Evolutionary conservation across 345 rosid genomes (phyloP).

Genomic region (Gossypium stocksii): DNA sequence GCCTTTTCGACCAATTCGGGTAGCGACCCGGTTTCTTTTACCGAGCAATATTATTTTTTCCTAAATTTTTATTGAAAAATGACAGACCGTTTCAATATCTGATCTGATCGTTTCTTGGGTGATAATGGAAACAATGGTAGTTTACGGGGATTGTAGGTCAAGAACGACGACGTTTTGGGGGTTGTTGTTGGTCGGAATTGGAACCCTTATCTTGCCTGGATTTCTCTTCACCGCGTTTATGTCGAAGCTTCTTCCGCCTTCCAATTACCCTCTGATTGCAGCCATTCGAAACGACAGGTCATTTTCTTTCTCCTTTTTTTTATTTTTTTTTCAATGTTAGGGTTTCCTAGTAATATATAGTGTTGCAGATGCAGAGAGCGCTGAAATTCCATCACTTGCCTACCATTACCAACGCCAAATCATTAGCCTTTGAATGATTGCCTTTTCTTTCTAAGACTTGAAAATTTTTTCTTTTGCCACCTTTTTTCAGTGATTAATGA

Average conservation of each 20-base stretch:
- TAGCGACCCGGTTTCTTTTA: too few relatives aligned
- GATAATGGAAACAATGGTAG: neutral
- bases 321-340: neutral
- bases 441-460: too few relatives aligned
- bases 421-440: too few relatives aligned
- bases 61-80: too few relatives aligned
- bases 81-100: neutral
- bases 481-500: too few relatives aligned
- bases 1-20: too few relatives aligned
- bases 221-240: slow-evolving; percentile 39
- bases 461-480: too few relatives aligned
- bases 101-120: neutral
- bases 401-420: too few relatives aligned
- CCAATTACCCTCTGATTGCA: slow-evolving; percentile 31
- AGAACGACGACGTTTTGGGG: slow-evolving; percentile 20
- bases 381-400: too few relatives aligned
- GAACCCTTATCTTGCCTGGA: slow-evolving; percentile 33
- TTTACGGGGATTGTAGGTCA: neutral
- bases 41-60: too few relatives aligned
- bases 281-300: slow-evolving; percentile 57
- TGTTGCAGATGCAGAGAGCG: too few relatives aligned
- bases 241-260: slow-evolving; percentile 49
- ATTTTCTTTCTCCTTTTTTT: neutral
- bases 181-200: slow-evolving; percentile 28
- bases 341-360: too few relatives aligned